Base-by-base conservation (phyloP, 176 grass and related monocot species). In the Hsuehochloa calcarea region DNA sequence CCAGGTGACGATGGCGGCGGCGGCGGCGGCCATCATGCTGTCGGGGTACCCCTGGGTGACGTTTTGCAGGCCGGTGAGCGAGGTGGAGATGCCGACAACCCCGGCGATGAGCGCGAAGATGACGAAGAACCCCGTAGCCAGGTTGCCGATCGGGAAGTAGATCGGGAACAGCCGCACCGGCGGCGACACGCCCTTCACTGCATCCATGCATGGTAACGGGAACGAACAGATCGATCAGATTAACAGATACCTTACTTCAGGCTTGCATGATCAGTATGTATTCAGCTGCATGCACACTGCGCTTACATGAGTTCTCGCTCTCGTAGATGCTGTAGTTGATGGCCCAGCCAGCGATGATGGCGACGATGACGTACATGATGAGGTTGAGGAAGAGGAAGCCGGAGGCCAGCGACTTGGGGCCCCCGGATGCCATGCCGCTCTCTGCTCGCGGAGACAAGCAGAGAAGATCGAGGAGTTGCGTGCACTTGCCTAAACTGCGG, bases 71-170 rank as follows among this genome's bases (percentile, higher is more conserved):
- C 96, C 96, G 51, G 89, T 85, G 69, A 98, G 85, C 19, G 96
- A 95, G 60, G 96, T 95, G 82, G 93, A 78, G 25, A 92, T 39
- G 82, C 96, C 96, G 47, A 95, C 93, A 5, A 92, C 88, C 7
- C 88, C 79, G 3, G 96, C 17, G 43, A 98, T 1, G 51, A 95
- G 87, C 35, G 96, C 72, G 84, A 95, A 98, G 84, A 98, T 98
- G 72, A 95, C 86, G 69, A 95, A 98, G 85, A 98, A 98, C 25
- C 96, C 96, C 41, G 96, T 98, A 20, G 93, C 93, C 5, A 95
- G 39, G 85, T 98, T 98, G 63, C 96, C 96, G 13, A 98, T 94
- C 16, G 96, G 96, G 85, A 93, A 98, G 82, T 98, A 95, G 90
- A 98, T 93, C 49, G 96, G 96, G 82, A 98, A 98, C 85, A 98